Conservation (phyloP, 2,329 filamentous ascomycete species). For the Cylindrodendrum hubeiense region DNA sequence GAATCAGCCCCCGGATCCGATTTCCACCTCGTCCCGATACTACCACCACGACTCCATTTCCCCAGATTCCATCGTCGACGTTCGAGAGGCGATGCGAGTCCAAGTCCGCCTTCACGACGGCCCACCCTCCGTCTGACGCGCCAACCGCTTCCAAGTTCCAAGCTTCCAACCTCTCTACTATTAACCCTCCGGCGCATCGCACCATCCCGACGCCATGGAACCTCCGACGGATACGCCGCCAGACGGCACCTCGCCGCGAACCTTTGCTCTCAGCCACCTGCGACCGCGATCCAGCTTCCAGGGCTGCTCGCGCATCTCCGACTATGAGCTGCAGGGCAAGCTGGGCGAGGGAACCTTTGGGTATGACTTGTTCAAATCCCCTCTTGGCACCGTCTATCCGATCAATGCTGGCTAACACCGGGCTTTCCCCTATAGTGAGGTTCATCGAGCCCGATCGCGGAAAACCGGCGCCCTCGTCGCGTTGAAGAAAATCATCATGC, state of each 20-base stretch:
- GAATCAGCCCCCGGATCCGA: neutral
- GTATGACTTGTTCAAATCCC: constrained; percentile 57
- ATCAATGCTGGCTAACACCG: constrained; percentile 17
- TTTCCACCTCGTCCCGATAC: neutral
- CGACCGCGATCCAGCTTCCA: constrained; percentile 74
- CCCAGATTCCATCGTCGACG: neutral
- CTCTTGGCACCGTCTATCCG: constrained; percentile 27
- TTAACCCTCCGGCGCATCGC: neutral
- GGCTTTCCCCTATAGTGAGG: constrained; percentile 69
- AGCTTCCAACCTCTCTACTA: constrained; percentile 12
- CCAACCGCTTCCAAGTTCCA: constrained; percentile 24
- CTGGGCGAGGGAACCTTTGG: constrained; percentile 97
- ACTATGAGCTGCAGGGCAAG: constrained; percentile 85
- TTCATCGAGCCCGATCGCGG: constrained; percentile 87
- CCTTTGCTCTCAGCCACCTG: constrained; percentile 68
- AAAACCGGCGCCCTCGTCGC: constrained; percentile 83
- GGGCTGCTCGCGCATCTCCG: constrained; percentile 86
- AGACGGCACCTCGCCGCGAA: constrained; percentile 63
- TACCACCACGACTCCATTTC: neutral
- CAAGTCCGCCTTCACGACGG: constrained; percentile 12
- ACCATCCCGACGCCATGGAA: constrained; percentile 44
- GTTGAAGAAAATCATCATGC: constrained; percentile 99
- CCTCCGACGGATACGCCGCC: constrained; percentile 46
- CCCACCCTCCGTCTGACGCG: constrained; percentile 35
- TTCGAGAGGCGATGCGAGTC: constrained; percentile 23